Evolutionary conservation across 306 rosid genomes (phyloP), one percentile per base, ranked within the genome.

Genomic region (Prosopis cineraria): DNA sequence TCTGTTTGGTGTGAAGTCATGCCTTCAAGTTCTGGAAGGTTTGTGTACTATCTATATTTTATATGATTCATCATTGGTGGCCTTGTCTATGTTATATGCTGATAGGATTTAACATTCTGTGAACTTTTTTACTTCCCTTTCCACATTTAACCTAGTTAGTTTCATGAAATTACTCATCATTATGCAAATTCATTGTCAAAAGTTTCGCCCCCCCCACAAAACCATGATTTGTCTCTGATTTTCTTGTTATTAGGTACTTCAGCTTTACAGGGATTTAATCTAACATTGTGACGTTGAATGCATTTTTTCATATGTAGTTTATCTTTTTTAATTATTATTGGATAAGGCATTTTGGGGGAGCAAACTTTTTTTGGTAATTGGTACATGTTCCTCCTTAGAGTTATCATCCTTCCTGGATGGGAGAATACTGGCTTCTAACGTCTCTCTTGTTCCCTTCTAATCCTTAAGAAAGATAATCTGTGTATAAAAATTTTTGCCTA

Each of bases 11-110:
- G 37, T 73, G 24, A 11, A 19, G 36, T 16, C n/a, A 53, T 41
- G 70, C 73, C 70, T 75, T 74, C 2, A 68, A 27, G 66, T 77
- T 73, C 40, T 75, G 68, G 72, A 70, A 84, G 96, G 97, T 93
- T 80, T 55, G 88, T 74, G 29, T 77, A 0, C 36, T 63, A 0
- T 50, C 27, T 64, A 3, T 31, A 6, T 59, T 70, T 76, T 56
- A 13, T 73, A 30, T 60, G 19, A 67, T 72, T 68, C 43, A 40
- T 52, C 29, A 29, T 56, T 72, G 10, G 30, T 76, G 60, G 64
- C 41, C 43, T 10, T 79, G 3, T 41, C 17, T 43, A 24, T 40
- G 47, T 59, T 71, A 34, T n/a, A 14, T 71, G 33, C n/a, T 34
- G 56, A 47, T 74, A 29, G 25, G 33, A 53, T 31, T 68, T 78